Base-by-base conservation (phyloP, 768 basidiomycete genomes). In the Lentinula sp. region DNA sequence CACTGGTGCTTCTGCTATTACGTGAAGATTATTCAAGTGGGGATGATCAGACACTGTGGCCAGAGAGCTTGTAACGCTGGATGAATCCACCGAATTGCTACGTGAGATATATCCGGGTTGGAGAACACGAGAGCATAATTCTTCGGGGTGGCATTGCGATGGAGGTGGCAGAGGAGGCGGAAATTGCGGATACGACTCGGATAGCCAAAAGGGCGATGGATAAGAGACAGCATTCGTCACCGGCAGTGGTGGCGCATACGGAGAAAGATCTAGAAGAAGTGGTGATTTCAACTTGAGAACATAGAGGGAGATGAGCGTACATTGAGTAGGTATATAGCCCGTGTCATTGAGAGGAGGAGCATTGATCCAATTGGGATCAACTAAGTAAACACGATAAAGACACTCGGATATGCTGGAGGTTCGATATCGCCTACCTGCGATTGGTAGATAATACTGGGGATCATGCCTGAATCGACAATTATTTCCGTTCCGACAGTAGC, bases 381-480 rank as follows among this genome's bases (percentile, higher is more conserved):
- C 55, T 56, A 36, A 49, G 0, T 5, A 49, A 39, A 39, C 37
- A 9, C 9, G 37, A 13, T 13, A 23, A 12, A 20, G 8, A 18
- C 6, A 49, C 28, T 13, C 32, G 51, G n/a, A 41, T 33, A 33
- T 8, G 1, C 12, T 41, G 2, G 18, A 50, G 20, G 39, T 7
- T 18, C 18, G n/a, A 48, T 36, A 16, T 8, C 39, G 12, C 52
- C 33, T 20, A 59, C 56, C 36, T 28, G 33, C 20, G 28, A 55
- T 32, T 53, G n/a, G 41, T 37, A 35, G 23, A 37, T 10, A 12
- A 45, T 61, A 28, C 61, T 66, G 65, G 6, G 63, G 43, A 52
- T 50, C 63, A 67, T 80, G 78, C 61, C 65, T 71, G 66, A 73
- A 80, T 61, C 70, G 72, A 66, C 79, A 81, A 50, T 65, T 62